Base-by-base conservation (phyloP, 2,329 filamentous ascomycete genomes). In the Aureobasidium sp. region DNA sequence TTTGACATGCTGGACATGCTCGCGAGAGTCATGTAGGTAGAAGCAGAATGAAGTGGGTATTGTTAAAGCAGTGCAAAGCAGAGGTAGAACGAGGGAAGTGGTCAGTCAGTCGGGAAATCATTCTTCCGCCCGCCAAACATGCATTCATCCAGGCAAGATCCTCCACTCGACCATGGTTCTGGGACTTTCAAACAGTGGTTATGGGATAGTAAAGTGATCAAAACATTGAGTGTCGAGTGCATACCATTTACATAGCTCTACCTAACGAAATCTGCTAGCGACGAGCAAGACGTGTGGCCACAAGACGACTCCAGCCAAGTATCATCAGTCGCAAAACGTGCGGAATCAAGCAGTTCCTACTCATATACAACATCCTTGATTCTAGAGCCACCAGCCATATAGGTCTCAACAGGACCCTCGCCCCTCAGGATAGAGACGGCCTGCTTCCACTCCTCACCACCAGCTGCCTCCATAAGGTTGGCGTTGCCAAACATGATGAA, bases 401-500 rank as follows among this genome's bases (percentile, higher is more conserved):
- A 41, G n/a, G 57, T 61, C 27, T 61, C 57, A 12, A 26, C n/a
- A 4, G 57, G 57, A 13, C 60, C 60, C 20, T 50, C 24, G 8
- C 34, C 51, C n/a, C 15, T 52, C 20, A 62, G n/a, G 20, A 62
- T 62, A 27, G 32, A 44, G 32, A 62, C 20, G 10, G 57, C 51
- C 24, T 47, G 32, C 37, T 57, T 50, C 60, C 60, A 62, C 36
- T 50, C 43, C 1, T 39, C 20, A 15, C 60, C 60, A 13, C 60
- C 60, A 13, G 29, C 34, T n/a, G 39, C n/a, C 20, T 41, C 37
- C 9, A 83, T 67, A 7, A 84, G 83, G 9, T 80, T 68, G 13
- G 82, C 82, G 68, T 96, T 90, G 1, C 92, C 92, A 70, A 96
- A 96, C 43, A 96, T 80, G 72, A 92, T 96, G 63, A 96, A 85